Percentiles rank a stretch among this genome's conserved stretches.
These are phyloP conservation scores for Selaginella tamariscina DNA, from an alignment of 75 land plant species.

Conservation along the genomic window DNA sequence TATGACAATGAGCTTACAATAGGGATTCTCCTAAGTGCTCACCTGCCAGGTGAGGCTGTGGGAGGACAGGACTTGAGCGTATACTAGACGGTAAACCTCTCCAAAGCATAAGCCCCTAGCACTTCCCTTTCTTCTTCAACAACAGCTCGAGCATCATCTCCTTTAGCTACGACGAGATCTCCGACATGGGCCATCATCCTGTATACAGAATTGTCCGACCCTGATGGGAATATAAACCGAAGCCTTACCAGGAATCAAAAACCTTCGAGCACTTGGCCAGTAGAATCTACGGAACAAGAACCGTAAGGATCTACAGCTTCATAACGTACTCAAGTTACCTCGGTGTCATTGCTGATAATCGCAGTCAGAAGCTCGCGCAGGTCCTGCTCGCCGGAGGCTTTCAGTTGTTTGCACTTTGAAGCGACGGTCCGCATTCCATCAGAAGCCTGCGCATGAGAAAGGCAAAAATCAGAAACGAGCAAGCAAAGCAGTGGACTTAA, in stretches of 20 bases:
- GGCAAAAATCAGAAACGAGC: too few relatives aligned
- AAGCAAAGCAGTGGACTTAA: too few relatives aligned
- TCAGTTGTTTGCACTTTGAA: slow-evolving; percentile 59
- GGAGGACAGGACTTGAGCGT: slow-evolving; percentile 87
- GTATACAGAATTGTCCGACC: slow-evolving; percentile 4
- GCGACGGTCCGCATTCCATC: slow-evolving; percentile 63
- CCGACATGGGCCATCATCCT: slow-evolving; percentile 86
- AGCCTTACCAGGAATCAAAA: slow-evolving; percentile 31
- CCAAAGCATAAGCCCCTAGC: slow-evolving; percentile 68
- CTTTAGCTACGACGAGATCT: slow-evolving; percentile 62
- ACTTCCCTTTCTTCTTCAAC: slow-evolving; percentile 51
- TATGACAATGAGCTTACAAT: slow-evolving; percentile 12
- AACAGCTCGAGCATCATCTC: slow-evolving; percentile 42
- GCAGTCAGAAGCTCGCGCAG: slow-evolving; percentile 53
- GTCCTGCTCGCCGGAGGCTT: slow-evolving; percentile 15
- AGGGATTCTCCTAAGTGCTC: not conserved
- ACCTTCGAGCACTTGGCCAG: slow-evolving; percentile 24
- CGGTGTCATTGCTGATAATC: slow-evolving; percentile 68
- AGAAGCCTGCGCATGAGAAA: slow-evolving; percentile 48
- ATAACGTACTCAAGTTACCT: slow-evolving; percentile 33
- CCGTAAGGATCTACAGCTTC: slow-evolving; percentile 6
- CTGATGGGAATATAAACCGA: too few relatives aligned
- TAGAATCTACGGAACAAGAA: slow-evolving; percentile 27
- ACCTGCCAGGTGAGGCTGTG: slow-evolving; percentile 93
- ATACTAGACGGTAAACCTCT: slow-evolving; percentile 72